These are phyloP conservation scores for Infundibulicybe gibba DNA, from an alignment of 768 basidiomycete genomes.

Conservation along the genomic window DNA sequence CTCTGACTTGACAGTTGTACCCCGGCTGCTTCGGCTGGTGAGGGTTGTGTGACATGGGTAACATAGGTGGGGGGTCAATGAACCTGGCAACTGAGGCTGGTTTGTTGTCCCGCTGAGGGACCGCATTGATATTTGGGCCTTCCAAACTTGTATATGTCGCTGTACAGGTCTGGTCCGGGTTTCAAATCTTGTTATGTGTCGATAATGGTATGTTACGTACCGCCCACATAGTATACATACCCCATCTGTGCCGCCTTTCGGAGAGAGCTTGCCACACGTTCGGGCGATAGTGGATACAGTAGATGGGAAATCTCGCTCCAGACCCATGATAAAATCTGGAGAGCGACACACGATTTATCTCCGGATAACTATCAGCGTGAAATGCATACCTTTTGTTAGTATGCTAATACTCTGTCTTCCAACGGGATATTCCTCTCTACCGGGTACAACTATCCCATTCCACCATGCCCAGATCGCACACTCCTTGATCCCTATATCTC, in stretches of 20 bases:
- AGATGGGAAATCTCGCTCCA: conserved; percentile 82
- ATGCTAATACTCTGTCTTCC: conserved; percentile 57
- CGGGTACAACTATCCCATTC: conserved; percentile 50
- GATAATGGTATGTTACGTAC: conserved; percentile 31
- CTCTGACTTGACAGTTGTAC: conserved; percentile 13
- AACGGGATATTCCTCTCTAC: conserved; percentile 39
- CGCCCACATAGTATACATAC: conserved; percentile 65
- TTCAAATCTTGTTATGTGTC: not conserved
- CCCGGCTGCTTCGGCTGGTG: conserved; percentile 49
- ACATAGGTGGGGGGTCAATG: conserved; percentile 40
- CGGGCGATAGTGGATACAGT: conserved; percentile 82
- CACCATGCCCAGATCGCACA: conserved; percentile 79
- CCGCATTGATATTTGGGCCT: conserved; percentile 67
- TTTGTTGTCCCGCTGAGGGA: conserved; percentile 33
- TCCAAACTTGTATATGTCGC: conserved; percentile 67
- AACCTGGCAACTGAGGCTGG: conserved; percentile 9
- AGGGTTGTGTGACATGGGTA: conserved; percentile 57
- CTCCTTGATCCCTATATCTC: conserved; percentile 76
- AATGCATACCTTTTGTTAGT: conserved; percentile 61
- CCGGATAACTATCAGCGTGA: not conserved
- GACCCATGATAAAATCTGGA: conserved; percentile 72
- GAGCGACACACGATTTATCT: not conserved
- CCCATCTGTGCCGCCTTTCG: conserved; percentile 50
- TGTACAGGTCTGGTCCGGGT: conserved; percentile 52
- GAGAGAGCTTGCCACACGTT: conserved; percentile 74